Conservation (phyloP, 306 rosid species). For the Pachyrhizus erosus region DNA sequence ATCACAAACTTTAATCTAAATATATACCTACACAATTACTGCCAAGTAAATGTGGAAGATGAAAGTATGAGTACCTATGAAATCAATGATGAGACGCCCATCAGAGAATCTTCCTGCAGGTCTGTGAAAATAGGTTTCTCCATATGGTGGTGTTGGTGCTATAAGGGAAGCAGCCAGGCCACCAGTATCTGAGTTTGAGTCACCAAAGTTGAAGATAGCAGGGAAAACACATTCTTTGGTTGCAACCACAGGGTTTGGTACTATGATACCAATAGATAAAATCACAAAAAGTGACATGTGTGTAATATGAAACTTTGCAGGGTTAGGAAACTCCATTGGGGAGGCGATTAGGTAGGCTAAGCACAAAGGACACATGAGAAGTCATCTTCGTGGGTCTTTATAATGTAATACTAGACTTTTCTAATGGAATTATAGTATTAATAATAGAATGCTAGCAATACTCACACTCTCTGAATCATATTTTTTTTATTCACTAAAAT, state of each 20-base stretch:
- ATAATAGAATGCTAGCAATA: too few relatives aligned
- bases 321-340: constrained; percentile 41
- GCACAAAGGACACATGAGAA: too few relatives aligned
- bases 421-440: too few relatives aligned
- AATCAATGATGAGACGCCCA: constrained; percentile 58
- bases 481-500: too few relatives aligned
- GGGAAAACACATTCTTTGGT: constrained; percentile 47
- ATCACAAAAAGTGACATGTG: not conserved
- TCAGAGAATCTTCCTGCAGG: constrained; percentile 55
- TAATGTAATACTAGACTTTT: too few relatives aligned
- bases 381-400: too few relatives aligned
- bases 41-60: too few relatives aligned
- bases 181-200: constrained; percentile 64
- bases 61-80: constrained; percentile 44
- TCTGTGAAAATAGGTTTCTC: constrained; percentile 55
- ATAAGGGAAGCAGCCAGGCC: constrained; percentile 38
- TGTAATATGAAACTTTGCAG: not conserved
- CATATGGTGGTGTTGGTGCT: constrained; percentile 50
- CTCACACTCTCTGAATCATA: too few relatives aligned
- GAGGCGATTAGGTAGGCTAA: not conserved
- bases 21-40: too few relatives aligned
- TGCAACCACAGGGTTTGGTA: constrained; percentile 20
- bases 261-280: constrained; percentile 1
- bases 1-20: too few relatives aligned
- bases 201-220: constrained; percentile 66